Conservation (phyloP, 805 yeast species). For the Wickerhamomyces alni region DNA sequence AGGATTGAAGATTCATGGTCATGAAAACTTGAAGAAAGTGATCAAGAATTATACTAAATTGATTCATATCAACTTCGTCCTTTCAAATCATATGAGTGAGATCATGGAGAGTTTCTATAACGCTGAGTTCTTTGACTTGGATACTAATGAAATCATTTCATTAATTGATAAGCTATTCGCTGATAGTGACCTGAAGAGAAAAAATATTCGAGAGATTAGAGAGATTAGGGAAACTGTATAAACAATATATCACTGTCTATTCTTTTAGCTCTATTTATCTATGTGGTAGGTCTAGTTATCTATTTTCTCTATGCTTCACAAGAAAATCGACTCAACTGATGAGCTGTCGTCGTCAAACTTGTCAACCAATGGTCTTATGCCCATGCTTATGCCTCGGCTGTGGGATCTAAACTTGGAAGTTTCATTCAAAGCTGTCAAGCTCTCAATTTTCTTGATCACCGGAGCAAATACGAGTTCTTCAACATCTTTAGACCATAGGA, state of each 20-base stretch:
- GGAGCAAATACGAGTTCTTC: constrained; percentile 28
- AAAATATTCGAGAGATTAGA: constrained; percentile 30
- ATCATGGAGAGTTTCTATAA: constrained; percentile 34
- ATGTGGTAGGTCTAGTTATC: background rate
- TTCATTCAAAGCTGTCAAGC: constrained; percentile 2
- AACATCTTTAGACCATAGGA: constrained; percentile 70
- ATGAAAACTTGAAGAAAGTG: background rate
- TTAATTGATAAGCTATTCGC: constrained; percentile 34
- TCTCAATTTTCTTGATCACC: constrained; percentile 43
- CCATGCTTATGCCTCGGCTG: too few relatives aligned
- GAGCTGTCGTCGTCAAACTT: constrained; percentile 12
- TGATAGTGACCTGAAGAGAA: constrained; percentile 30
- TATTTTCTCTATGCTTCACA: constrained; percentile 31
- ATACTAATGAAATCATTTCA: constrained; percentile 30
- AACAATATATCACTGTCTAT: too few relatives aligned
- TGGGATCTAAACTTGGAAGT: too few relatives aligned
- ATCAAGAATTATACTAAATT: constrained; percentile 17
- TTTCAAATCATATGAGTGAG: constrained; percentile 32
- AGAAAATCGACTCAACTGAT: too few relatives aligned
- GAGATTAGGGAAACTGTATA: constrained; percentile 40
- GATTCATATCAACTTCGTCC: constrained; percentile 16
- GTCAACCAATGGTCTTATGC: constrained; percentile 30
- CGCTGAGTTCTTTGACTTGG: constrained; percentile 33
- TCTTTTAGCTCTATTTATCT: too few relatives aligned
- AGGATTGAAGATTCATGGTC: constrained; percentile 3